A percentile compares a stretch with the other conserved stretches of the same genome.
These are phyloP conservation scores for Apium graveolens DNA, from an alignment of 129 eudicot species.

Conservation along the genomic window DNA sequence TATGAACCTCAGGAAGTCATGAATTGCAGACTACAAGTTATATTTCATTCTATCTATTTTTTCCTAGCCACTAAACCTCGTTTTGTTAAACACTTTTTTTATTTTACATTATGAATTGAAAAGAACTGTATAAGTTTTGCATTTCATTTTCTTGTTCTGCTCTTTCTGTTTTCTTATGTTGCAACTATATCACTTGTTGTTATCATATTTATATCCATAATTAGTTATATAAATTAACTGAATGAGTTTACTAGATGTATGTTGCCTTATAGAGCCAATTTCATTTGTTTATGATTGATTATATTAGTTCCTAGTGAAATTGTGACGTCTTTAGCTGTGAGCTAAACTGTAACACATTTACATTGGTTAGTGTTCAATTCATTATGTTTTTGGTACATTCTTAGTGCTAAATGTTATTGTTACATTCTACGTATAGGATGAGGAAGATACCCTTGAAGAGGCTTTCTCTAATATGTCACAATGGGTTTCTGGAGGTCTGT, in stretches of 20 bases:
- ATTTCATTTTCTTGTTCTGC: not conserved
- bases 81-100: too few relatives aligned
- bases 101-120: too few relatives aligned
- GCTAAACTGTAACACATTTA: not conserved
- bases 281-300: not conserved
- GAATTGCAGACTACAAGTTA: too few relatives aligned
- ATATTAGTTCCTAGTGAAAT: not conserved
- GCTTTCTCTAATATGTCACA: conserved; percentile 57
- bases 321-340: not conserved
- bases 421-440: conserved; percentile 37
- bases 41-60: too few relatives aligned
- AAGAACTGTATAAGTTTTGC: not conserved
- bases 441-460: conserved; percentile 45
- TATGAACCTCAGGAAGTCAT: too few relatives aligned
- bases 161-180: not conserved
- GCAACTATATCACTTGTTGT: not conserved
- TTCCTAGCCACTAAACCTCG: too few relatives aligned
- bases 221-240: not conserved
- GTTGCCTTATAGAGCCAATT: not conserved
- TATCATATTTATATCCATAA: not conserved
- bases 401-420: not conserved
- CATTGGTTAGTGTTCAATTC: not conserved
- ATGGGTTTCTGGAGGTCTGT: conserved; percentile 73
- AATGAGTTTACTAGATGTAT: not conserved
- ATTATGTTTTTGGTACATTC: not conserved